Conservation (phyloP, 2,329 filamentous ascomycete genomes). For the Sporothrix schenckii region DNA sequence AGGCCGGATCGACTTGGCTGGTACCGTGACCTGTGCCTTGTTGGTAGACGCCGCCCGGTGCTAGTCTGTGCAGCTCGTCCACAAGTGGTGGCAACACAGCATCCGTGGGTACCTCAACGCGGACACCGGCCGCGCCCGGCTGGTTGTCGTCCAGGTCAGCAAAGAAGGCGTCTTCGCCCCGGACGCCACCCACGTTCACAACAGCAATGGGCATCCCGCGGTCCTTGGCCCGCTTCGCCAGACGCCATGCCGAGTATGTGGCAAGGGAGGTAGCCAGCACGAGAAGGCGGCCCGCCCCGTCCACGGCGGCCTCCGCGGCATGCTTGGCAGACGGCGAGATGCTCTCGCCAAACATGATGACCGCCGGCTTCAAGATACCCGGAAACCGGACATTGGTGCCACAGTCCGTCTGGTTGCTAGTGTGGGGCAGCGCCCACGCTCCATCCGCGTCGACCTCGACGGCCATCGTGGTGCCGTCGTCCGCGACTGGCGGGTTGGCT, state of each 20-base stretch:
- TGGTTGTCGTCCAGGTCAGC: slow-evolving; percentile 56
- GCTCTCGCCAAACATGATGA: slow-evolving; percentile 95
- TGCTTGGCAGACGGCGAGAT: slow-evolving; percentile 71
- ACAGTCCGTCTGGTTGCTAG: not conserved
- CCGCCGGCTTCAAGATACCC: slow-evolving; percentile 87
- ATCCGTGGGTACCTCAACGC: slow-evolving; percentile 62
- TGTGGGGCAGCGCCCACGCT: slow-evolving; percentile 67
- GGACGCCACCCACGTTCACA: slow-evolving; percentile 81
- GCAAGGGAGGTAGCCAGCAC: slow-evolving; percentile 88
- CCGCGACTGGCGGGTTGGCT: slow-evolving; percentile 58
- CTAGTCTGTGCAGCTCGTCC: slow-evolving; percentile 50
- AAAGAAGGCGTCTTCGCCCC: slow-evolving; percentile 77
- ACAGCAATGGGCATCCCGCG: slow-evolving; percentile 83
- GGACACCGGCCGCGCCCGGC: slow-evolving; percentile 55
- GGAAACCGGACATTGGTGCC: slow-evolving; percentile 50
- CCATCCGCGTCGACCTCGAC: slow-evolving; percentile 79
- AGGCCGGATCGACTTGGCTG: slow-evolving; percentile 41
- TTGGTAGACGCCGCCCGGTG: slow-evolving; percentile 27
- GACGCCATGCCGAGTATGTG: slow-evolving; percentile 91
- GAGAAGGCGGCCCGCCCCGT: slow-evolving; percentile 73
- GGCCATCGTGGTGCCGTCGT: slow-evolving; percentile 56
- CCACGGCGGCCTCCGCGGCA: slow-evolving; percentile 77
- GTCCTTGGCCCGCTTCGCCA: slow-evolving; percentile 82
- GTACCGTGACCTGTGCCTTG: not conserved
- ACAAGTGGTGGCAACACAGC: slow-evolving; percentile 61